Evolutionary conservation across 2,329 filamentous ascomycete genomes (phyloP), one percentile per base, ranked within the genome.

Genomic region (Colletotrichum lini): DNA sequence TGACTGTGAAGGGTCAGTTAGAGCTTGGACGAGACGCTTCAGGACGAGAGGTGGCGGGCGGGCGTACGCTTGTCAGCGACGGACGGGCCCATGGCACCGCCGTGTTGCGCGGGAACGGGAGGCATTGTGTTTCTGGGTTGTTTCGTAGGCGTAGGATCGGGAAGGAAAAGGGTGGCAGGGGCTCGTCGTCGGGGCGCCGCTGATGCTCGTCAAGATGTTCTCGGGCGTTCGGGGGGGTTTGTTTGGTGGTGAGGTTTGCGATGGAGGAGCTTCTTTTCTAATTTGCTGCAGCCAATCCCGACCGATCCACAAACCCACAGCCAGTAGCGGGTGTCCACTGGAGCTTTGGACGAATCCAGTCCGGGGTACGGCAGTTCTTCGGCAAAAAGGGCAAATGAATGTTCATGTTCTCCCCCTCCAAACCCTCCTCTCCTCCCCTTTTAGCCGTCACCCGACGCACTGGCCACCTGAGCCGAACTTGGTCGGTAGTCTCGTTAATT

Each of bases 1-100:
- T 98, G 82, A 95, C 95, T 97, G 81, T 77, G 61, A 57, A 47
- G 21, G 61, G 64, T 71, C 78, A 81, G 80, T 75, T 26, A 21
- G 8, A 65, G 49, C 45, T 54, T 45, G 5, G 15, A 26, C 40
- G 23, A n/a, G 40, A 38, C 23, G 52, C 10, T 35, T 50, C 21
- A 30, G 4, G 45, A 9, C 30, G 16, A 67, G 64, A 67, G 65
- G n/a, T 56, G 30, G 30, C 30, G 30, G 30, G 30, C 8, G 30
- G 52, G 52, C 78, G 70, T 84, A 89, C 88, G 80, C 82, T 90
- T 90, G 79, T 90, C 88, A 72, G 87, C 78, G 70, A 83, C 86
- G 54, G 87, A 88, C 40, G 84, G 86, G 74, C 86, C 87, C 82
- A 79, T 81, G 81, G 70, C 73, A 52, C 79, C 80, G 52, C 73